phyloP scores from a whole-genome alignment of 805 yeast genomes.

The Candida gorgasii region DNA sequence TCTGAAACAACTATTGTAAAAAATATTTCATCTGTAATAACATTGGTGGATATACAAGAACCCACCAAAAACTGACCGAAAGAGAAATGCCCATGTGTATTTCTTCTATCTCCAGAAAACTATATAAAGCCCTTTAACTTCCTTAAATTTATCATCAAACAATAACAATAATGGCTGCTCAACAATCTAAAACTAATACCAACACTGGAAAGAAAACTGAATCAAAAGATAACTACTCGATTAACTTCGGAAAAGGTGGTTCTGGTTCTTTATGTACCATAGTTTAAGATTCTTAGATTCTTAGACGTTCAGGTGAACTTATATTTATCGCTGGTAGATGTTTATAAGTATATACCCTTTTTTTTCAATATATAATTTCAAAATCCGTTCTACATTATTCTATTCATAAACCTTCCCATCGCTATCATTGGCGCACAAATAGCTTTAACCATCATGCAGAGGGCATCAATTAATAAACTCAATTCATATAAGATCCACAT shows the following conservation, averaged over 20 bases:
- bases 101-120: neutral
- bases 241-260: conserved; percentile 2
- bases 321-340: neutral
- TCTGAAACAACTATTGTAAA: neutral
- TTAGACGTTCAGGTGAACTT: conserved; percentile 5
- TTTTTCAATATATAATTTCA: neutral
- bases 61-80: neutral
- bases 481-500: conserved; percentile 44
- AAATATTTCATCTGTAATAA: neutral
- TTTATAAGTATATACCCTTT: conserved; percentile 6
- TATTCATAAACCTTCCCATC: conserved; percentile 43
- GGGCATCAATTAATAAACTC: conserved; percentile 41
- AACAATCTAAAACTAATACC: conserved; percentile 6
- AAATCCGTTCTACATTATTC: conserved; percentile 28
- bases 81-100: too few relatives aligned
- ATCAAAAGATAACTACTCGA: conserved; percentile 3
- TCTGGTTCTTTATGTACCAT: conserved; percentile 3
- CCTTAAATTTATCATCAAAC: neutral
- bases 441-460: conserved; percentile 46
- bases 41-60: neutral
- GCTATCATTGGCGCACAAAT: conserved; percentile 50
- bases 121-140: neutral
- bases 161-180: conserved; percentile 6
- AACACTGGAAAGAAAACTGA: conserved; percentile 3
- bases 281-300: neutral